These are phyloP conservation scores for Rubia tinctorum DNA, from an alignment of 305 asterid genomes.

Conservation along the genomic window DNA sequence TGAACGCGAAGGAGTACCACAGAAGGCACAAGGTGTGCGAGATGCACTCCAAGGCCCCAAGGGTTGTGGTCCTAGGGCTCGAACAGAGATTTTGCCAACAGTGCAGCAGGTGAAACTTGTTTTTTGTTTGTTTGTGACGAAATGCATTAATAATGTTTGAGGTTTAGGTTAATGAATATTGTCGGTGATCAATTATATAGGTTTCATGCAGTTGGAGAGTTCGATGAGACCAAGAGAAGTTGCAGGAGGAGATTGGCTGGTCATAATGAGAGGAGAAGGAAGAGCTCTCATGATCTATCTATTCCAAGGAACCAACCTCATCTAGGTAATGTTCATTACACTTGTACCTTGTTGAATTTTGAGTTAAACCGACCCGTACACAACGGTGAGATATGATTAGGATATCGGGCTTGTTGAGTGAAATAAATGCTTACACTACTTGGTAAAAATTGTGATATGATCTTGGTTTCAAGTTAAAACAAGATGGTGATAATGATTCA, in stretches of 20 bases:
- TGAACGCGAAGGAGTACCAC: slow-evolving; percentile 52
- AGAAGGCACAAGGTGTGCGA: slow-evolving; percentile 67
- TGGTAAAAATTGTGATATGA: no score
- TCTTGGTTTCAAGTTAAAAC: no score
- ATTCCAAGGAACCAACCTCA: slow-evolving; percentile 27
- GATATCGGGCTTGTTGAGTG: no score
- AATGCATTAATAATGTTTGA: not conserved
- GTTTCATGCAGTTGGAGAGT: slow-evolving; percentile 57
- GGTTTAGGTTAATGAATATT: not conserved
- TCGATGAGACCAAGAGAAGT: slow-evolving; percentile 66
- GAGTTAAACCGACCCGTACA: not conserved
- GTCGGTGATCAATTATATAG: slow-evolving; percentile 24
- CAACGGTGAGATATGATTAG: not conserved
- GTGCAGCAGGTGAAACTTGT: slow-evolving; percentile 49
- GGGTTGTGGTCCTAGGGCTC: slow-evolving; percentile 45
- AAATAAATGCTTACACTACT: no score
- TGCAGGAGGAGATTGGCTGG: slow-evolving; percentile 76
- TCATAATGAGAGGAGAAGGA: slow-evolving; percentile 65
- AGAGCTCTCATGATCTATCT: slow-evolving; percentile 46
- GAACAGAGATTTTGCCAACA: slow-evolving; percentile 71
- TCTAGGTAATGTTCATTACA: slow-evolving; percentile 27
- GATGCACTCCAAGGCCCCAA: slow-evolving; percentile 59
- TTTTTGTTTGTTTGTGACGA: not conserved
- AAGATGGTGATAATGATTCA: no score
- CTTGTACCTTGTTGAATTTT: not conserved